A percentile compares a stretch with the other conserved stretches of the same genome.
Evolutionary conservation across 2,329 filamentous ascomycete genomes (phyloP).

Genomic region (Phyllosticta capitalensis): DNA sequence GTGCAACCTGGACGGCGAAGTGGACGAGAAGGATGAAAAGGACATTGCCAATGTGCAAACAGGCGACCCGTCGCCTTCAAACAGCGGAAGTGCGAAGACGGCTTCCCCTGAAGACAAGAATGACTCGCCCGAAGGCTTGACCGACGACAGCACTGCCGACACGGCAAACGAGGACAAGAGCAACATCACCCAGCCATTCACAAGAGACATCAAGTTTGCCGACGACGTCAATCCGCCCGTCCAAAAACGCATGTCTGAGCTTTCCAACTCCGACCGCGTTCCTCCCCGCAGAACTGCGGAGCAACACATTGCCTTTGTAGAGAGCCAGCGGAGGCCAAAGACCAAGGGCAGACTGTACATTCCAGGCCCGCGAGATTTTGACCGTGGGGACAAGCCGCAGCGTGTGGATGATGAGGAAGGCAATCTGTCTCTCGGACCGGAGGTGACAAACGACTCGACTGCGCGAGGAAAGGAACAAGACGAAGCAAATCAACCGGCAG

Average conservation of each 20-base stretch:
- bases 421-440: conserved; percentile 15
- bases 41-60: neutral
- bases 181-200: conserved; percentile 19
- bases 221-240: conserved; percentile 55
- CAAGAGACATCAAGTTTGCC: conserved; percentile 56
- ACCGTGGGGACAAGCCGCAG: conserved; percentile 66
- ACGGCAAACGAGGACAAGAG: neutral
- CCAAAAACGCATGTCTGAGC: conserved; percentile 37
- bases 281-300: conserved; percentile 51
- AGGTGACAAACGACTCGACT: conserved; percentile 30
- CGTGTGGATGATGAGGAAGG: conserved; percentile 41
- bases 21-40: conserved; percentile 36
- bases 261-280: conserved; percentile 39
- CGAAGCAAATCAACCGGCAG: conserved; percentile 9
- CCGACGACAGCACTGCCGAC: neutral
- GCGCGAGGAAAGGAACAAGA: conserved; percentile 27
- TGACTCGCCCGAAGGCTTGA: neutral
- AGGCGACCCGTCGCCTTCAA: conserved; percentile 24
- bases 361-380: conserved; percentile 82
- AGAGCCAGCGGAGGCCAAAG: conserved; percentile 67
- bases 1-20: conserved; percentile 41
- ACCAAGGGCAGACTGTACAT: conserved; percentile 73
- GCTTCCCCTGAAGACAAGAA: conserved; percentile 21
- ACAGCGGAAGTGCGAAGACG: conserved; percentile 39
- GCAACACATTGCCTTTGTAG: conserved; percentile 79